Conservation (phyloP, 179 eudicot species). For the Sideroxylon spinosum region DNA sequence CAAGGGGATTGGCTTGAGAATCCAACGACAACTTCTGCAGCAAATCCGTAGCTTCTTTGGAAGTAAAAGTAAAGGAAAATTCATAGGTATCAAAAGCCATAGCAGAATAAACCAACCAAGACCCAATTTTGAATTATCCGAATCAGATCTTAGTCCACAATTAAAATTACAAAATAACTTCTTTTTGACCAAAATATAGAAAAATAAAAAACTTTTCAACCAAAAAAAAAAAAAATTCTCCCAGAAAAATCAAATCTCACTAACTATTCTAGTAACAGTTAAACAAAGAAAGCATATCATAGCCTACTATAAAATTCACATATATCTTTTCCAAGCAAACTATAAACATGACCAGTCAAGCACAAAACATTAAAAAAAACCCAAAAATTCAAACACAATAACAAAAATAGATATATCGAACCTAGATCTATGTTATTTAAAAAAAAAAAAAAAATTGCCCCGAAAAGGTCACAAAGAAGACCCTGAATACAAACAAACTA, state of each 20-base stretch:
- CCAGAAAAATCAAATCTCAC: too few species aligned
- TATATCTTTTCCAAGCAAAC: neutral
- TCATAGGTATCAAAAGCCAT: neutral
- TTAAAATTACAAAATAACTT: neutral
- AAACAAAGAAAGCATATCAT: neutral
- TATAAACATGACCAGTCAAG: neutral
- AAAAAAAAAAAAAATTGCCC: neutral
- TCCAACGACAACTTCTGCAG: constrained; percentile 79
- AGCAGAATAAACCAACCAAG: neutral
- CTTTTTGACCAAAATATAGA: too few species aligned
- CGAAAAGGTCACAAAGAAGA: neutral
- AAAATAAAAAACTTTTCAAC: neutral
- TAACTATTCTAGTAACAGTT: neutral
- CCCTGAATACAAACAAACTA: neutral
- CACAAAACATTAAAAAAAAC: neutral
- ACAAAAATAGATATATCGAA: neutral
- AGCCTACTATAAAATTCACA: neutral
- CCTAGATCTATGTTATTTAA: constrained; percentile 7
- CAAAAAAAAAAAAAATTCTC: neutral
- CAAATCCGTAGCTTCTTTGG: constrained; percentile 69
- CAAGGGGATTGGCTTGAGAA: constrained; percentile 57
- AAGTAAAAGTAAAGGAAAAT: constrained; percentile 22
- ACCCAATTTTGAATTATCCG: constrained; percentile 7
- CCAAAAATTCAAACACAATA: neutral
- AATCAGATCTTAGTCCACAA: constrained; percentile 8